Base-by-base conservation (phyloP, 2,329 filamentous ascomycete species). In the Aspergillus ochraceus region DNA sequence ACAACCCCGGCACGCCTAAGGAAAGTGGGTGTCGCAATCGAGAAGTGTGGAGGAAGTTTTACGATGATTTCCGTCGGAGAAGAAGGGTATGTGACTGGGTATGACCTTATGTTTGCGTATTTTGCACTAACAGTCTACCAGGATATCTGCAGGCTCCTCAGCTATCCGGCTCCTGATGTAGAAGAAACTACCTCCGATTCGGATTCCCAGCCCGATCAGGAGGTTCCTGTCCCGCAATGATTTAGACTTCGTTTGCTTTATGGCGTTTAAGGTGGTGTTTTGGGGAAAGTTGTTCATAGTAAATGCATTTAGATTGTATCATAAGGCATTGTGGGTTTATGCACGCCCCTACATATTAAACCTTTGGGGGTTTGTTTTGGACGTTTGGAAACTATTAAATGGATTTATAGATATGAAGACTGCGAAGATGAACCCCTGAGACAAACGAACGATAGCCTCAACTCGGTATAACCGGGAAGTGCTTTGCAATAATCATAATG, bases 11-110 rank as follows among this genome's bases (percentile, higher is more conserved):
- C 3, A 75, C 73, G 9, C 51, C 69, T 4, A 57, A 73, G 49
- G 74, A 76, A 60, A 76, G 71, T 55, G 74, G 74, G 2, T 77
- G 74, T 59, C 71, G 72, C 6, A 69, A 77, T 58, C 68, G 74
- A 8, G 71, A 75, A 52, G 64, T 76, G 12, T 77, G 74, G 74
- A 74, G 72, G 63, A 61, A 70, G 30, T 55, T 77, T 3, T 77
- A 77, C 60, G 70, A 76, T 59, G 71, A 75, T 56, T 76, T 75
- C 54, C 71, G 74, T 6, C 61, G 66, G 26, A 68, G 65, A 52
- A 63, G 74, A 62, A 74, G 55, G 66, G 54, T 30, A 30, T 19
- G 26, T 12, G 17, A 4, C 17, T 36, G 12, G 11, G 22, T 36
- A 29, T 47, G 30, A 14, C 30, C 12, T 36, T 32, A 17, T n/a